Evolutionary conservation across 331 rosid genomes (phyloP), one percentile per base, ranked within the genome.

Genomic region (Arachis monticola): DNA sequence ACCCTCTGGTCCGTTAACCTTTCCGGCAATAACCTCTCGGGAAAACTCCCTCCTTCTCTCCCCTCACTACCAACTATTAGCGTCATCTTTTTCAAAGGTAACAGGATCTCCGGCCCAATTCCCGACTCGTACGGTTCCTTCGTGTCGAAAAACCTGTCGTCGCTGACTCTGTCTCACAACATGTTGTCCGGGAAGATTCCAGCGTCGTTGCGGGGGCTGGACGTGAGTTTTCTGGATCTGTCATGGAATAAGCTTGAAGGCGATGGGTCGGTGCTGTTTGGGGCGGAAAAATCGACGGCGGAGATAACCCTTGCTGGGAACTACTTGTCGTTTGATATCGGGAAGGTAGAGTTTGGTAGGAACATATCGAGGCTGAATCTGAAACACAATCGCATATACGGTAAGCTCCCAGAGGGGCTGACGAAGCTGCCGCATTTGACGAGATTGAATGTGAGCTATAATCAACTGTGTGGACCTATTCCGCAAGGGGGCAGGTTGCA

Each of bases 161-260:
- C 75, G 2, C 53, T 84, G 0, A n/a, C 7, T 2, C 85, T 85
- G 12, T 87, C 88, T 2, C 88, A 74, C 77, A 87, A 87, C 73
- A 80, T 60, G 42, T 86, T 87, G 8, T 68, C 86, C 0, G 86
- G 92, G 6, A 41, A 47, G 35, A 79, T 87, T 10, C 86, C 89
- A 3, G 8, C 61, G 44, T 80, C 85, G 10, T 17, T 87, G 10
- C 77, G 44, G 3, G 64, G 76, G 2, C 8, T 75, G 81, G 10
- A 83, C 69, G 77, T 85, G 68, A 0, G 1, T 5, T 0, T 0
- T 0, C 0, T 82, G 0, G 83, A 86, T 51, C 50, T 88, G 41
- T 86, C 88, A 1, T 6, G 83, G 8, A 88, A 88, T 87, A 69
- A 44, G 75, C 85, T 88, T 3, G 73, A 62, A 62, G 92, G 96